phyloP scores from a whole-genome alignment of 345 rosid species.

The Linum usitatissimum region DNA sequence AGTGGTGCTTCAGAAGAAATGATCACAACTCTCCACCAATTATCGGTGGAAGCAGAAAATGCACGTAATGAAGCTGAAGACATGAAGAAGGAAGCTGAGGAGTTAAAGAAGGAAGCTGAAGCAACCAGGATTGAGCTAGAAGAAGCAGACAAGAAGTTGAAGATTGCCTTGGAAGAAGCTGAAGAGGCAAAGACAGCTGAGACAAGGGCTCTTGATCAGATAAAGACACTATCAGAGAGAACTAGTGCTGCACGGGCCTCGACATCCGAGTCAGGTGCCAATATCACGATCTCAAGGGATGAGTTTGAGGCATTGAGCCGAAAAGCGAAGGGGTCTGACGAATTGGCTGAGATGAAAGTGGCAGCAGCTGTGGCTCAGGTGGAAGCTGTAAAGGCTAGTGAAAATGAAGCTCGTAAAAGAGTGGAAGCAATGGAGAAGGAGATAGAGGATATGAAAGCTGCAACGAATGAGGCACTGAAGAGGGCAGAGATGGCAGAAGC shows the following conservation, averaged over 20 bases:
- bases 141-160: constrained; percentile 63
- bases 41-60: constrained; percentile 57
- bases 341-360: constrained; percentile 83
- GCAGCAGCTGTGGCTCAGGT: constrained; percentile 93
- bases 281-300: constrained; percentile 67
- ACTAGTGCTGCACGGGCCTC: constrained; percentile 66
- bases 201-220: constrained; percentile 55
- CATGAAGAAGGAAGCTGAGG: constrained; percentile 59
- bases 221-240: constrained; percentile 56
- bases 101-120: constrained; percentile 59
- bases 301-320: constrained; percentile 64
- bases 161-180: constrained; percentile 66
- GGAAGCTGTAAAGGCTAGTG: constrained; percentile 90
- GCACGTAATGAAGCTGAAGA: constrained; percentile 60
- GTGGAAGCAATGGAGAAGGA: constrained; percentile 58
- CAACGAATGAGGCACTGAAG: constrained; percentile 59
- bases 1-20: constrained; percentile 70
- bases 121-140: constrained; percentile 41
- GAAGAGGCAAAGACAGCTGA: constrained; percentile 82
- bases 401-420: constrained; percentile 71
- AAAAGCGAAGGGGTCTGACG: constrained; percentile 65
- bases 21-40: constrained; percentile 59
- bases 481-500: constrained; percentile 95
- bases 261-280: constrained; percentile 66
- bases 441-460: constrained; percentile 62